Evolutionary conservation across 2,329 filamentous ascomycete genomes (phyloP).

Genomic region (Kalaharituber pfeilii): DNA sequence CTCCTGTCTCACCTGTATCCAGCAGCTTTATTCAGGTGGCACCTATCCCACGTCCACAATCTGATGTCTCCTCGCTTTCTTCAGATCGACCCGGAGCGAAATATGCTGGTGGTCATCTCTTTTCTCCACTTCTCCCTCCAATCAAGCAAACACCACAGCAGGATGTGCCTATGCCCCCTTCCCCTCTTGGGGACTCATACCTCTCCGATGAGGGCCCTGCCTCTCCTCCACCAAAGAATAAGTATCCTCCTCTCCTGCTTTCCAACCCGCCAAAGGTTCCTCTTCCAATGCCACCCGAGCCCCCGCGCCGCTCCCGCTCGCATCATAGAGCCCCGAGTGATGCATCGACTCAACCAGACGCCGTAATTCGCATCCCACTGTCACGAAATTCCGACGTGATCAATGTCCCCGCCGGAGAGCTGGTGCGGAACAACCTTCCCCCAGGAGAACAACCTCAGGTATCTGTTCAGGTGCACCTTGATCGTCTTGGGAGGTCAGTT

Average conservation of each 20-base stretch:
- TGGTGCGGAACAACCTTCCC: conserved; percentile 27
- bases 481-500: conserved; percentile 36
- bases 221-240: conserved; percentile 7
- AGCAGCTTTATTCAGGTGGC: background rate
- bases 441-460: conserved; percentile 37
- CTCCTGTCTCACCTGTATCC: background rate
- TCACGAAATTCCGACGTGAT: conserved; percentile 2
- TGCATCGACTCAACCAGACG: conserved; percentile 13
- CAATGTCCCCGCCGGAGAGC: conserved; percentile 25
- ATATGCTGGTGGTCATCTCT: background rate
- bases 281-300: conserved; percentile 15
- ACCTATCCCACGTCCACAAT: background rate
- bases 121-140: background rate
- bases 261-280: conserved; percentile 9
- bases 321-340: conserved; percentile 9
- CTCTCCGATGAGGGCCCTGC: conserved; percentile 17
- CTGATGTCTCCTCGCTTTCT: background rate
- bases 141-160: conserved; percentile 2
- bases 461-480: conserved; percentile 39
- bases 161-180: conserved; percentile 16
- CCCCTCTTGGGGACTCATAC: conserved; percentile 16
- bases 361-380: conserved; percentile 10
- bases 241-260: conserved; percentile 3
- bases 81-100: background rate
- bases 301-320: conserved; percentile 8